Percentiles rank a stretch among this genome's conserved stretches.
These are phyloP conservation scores for Zea luxurians DNA, from an alignment of 176 grass and related monocot genomes.

Conservation along the genomic window DNA sequence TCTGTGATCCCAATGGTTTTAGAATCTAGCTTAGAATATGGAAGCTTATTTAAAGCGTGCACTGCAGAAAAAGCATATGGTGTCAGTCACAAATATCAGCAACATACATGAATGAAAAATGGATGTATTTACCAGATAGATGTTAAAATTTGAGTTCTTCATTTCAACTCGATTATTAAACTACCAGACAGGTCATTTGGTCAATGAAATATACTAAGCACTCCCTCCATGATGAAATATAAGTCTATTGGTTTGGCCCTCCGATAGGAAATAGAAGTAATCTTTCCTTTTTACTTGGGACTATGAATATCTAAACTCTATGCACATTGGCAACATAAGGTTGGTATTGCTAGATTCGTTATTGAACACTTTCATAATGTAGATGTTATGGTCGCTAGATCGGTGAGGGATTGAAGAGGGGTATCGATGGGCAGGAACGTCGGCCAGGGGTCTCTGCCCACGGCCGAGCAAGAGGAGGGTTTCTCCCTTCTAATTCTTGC, in stretches of 20 bases:
- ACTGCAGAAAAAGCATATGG: constrained; percentile 64
- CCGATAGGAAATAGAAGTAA: not conserved
- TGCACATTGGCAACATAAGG: not conserved
- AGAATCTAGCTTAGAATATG: constrained; percentile 95
- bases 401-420: too few species aligned
- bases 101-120: constrained; percentile 26
- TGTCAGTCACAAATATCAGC: constrained; percentile 32
- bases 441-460: too few species aligned
- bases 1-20: constrained; percentile 85
- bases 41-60: constrained; percentile 94
- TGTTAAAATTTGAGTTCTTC: not conserved
- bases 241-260: not conserved
- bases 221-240: not conserved
- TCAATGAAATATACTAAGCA: not conserved
- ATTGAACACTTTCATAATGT: not conserved
- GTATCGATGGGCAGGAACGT: too few species aligned
- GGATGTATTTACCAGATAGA: not conserved
- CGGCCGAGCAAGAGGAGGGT: too few species aligned
- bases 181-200: constrained; percentile 4
- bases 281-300: not conserved
- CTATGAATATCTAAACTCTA: not conserved
- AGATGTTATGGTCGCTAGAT: too few species aligned
- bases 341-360: not conserved
- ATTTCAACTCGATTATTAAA: constrained; percentile 31
- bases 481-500: too few species aligned